Evolutionary conservation across 305 asterid species (phyloP).

Genomic region (Fraxinus nigra): DNA sequence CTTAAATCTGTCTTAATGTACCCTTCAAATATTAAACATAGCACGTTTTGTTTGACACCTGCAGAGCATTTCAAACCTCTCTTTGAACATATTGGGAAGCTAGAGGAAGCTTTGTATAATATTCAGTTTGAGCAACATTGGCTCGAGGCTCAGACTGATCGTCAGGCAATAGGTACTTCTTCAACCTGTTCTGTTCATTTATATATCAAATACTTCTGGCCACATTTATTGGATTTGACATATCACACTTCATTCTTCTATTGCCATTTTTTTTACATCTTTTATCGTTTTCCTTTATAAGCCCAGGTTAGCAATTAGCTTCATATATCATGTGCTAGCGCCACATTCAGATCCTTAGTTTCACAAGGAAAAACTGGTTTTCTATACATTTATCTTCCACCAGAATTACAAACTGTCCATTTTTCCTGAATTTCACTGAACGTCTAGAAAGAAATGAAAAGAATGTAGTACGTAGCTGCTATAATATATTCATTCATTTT

Average conservation of each 20-base stretch:
- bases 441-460: not conserved
- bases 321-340: not conserved
- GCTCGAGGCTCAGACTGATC: conserved; percentile 95
- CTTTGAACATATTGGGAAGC: conserved; percentile 87
- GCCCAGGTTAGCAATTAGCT: not conserved
- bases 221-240: not conserved
- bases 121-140: conserved; percentile 97
- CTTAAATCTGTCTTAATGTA: conserved; percentile 4
- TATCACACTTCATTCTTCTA: not conserved
- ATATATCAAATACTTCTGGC: not conserved
- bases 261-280: not conserved
- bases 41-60: conserved; percentile 18
- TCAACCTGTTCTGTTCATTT: not conserved
- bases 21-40: not conserved
- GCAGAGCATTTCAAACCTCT: conserved; percentile 94
- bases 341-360: not conserved
- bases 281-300: not conserved
- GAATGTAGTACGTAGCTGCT: not conserved
- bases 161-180: conserved; percentile 82
- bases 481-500: not conserved
- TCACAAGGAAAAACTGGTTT: not conserved
- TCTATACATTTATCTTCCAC: not conserved
- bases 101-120: conserved; percentile 88
- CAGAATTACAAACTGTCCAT: not conserved
- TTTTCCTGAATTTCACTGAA: not conserved